phyloP scores from a whole-genome alignment of 345 rosid genomes.

The Geranium brycei region DNA sequence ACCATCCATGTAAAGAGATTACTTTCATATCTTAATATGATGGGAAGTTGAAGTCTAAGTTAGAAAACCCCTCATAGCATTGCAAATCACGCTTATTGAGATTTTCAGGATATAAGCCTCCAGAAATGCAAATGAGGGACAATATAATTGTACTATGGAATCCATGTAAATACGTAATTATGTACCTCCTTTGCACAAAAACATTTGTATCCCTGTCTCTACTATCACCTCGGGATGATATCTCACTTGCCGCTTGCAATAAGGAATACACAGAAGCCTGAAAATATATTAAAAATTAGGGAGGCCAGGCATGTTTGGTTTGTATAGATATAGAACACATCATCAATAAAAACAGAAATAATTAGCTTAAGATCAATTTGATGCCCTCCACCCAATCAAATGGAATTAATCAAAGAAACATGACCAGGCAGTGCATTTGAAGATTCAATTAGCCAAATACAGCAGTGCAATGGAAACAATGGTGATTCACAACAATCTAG shows the following conservation, averaged over 20 bases:
- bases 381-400: neutral
- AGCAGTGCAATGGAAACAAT: neutral
- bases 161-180: neutral
- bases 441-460: neutral
- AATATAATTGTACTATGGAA: neutral
- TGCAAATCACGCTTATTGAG: neutral
- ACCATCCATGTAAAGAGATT: neutral
- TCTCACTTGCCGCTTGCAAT: slow-evolving; percentile 80
- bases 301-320: slow-evolving; percentile 10
- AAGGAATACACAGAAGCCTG: slow-evolving; percentile 82
- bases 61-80: neutral
- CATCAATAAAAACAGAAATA: neutral
- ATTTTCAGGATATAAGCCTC: neutral
- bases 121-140: neutral
- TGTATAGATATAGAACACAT: neutral
- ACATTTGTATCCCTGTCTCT: slow-evolving; percentile 61
- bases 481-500: neutral
- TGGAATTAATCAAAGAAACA: neutral
- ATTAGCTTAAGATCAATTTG: neutral
- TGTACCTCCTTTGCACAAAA: slow-evolving; percentile 76
- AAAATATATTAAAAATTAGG: slow-evolving; percentile 22
- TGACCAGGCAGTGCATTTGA: neutral
- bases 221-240: slow-evolving; percentile 61
- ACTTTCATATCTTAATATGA: neutral
- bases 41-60: neutral